Conservation (phyloP, 1,284 basidiomycete genomes). For the Boletus mariae region DNA sequence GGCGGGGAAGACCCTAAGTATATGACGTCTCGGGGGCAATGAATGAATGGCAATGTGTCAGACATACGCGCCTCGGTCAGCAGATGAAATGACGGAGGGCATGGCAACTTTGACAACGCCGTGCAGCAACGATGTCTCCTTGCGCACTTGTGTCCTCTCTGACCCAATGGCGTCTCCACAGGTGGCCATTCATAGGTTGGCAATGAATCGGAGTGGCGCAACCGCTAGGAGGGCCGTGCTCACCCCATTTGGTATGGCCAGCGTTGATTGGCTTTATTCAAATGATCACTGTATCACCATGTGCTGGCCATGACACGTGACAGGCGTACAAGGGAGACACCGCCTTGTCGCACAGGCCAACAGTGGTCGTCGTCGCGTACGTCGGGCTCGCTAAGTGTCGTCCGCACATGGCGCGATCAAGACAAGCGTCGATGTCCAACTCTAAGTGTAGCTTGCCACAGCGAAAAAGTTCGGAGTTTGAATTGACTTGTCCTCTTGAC, state of each 20-base stretch:
- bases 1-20: conserved; percentile 12
- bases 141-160: neutral
- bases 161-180: neutral
- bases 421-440: neutral
- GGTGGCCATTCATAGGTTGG: neutral
- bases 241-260: conserved; percentile 16
- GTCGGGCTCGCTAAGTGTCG: conserved; percentile 3
- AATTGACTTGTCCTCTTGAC: conserved; percentile 30
- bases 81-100: neutral
- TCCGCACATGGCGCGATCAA: neutral
- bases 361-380: neutral
- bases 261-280: conserved; percentile 10
- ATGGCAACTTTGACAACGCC: conserved; percentile 1
- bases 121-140: neutral
- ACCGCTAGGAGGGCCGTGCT: conserved; percentile 5
- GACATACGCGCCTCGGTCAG: conserved; percentile 12
- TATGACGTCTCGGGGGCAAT: conserved; percentile 22
- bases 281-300: conserved; percentile 13
- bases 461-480: conserved; percentile 29
- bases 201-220: conserved; percentile 12
- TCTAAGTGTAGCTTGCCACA: conserved; percentile 21
- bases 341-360: neutral
- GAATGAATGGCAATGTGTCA: conserved; percentile 16
- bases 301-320: conserved; percentile 12
- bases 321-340: conserved; percentile 2